These are phyloP conservation scores for Ballota nigra DNA, from an alignment of 257 asterid genomes.

Conservation along the genomic window DNA sequence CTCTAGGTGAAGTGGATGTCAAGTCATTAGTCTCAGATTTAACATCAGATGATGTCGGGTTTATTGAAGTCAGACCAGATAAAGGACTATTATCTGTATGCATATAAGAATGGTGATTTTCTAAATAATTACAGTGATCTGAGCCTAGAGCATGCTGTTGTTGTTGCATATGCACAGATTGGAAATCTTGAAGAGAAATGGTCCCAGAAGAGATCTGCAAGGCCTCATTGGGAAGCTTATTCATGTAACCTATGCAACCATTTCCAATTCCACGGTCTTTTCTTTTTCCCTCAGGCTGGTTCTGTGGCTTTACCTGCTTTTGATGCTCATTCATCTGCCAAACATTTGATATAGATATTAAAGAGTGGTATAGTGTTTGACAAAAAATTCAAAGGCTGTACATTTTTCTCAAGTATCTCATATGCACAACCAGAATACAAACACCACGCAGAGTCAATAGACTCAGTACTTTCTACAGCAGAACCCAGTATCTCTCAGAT, in stretches of 20 bases:
- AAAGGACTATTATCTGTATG: slow-evolving; percentile 43
- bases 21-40: slow-evolving; percentile 49
- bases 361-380: background rate
- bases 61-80: slow-evolving; percentile 40
- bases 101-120: slow-evolving; percentile 33
- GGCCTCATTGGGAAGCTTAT: slow-evolving; percentile 36
- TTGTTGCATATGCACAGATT: slow-evolving; percentile 30
- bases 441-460: background rate
- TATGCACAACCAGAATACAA: slow-evolving; percentile 1
- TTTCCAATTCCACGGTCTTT: slow-evolving; percentile 35
- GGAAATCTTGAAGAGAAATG: slow-evolving; percentile 33
- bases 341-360: slow-evolving; percentile 20
- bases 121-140: slow-evolving; percentile 45
- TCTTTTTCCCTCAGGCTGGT: slow-evolving; percentile 39
- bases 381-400: background rate
- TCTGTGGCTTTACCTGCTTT: slow-evolving; percentile 46
- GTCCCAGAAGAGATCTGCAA: slow-evolving; percentile 36
- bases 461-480: too few species aligned
- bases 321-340: slow-evolving; percentile 47
- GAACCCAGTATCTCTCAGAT: too few species aligned
- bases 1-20: slow-evolving; percentile 45
- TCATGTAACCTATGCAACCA: slow-evolving; percentile 32
- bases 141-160: slow-evolving; percentile 29
- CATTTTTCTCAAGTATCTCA: background rate
- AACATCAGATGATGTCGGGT: slow-evolving; percentile 37